Conservation (phyloP, 2,329 filamentous ascomycete species). For the Phialophora chinensis region DNA sequence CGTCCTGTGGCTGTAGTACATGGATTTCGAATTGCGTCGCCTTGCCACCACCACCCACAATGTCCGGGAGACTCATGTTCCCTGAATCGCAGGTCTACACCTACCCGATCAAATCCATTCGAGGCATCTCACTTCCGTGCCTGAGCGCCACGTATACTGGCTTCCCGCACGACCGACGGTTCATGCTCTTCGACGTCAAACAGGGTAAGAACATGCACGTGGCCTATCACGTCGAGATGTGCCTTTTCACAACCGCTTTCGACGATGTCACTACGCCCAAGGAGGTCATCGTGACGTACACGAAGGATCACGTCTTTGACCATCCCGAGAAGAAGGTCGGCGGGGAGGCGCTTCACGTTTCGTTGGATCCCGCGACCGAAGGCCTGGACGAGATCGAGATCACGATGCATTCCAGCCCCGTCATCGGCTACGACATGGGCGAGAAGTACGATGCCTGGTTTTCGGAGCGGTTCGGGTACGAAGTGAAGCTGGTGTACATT, state of each 20-base stretch:
- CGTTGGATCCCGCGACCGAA: slow-evolving; percentile 60
- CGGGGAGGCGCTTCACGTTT: slow-evolving; percentile 58
- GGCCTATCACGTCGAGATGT: slow-evolving; percentile 62
- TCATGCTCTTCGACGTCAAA: slow-evolving; percentile 69
- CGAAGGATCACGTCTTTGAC: slow-evolving; percentile 35
- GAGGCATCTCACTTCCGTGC: slow-evolving; percentile 61
- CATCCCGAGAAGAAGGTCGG: slow-evolving; percentile 33
- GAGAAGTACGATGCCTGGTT: slow-evolving; percentile 69
- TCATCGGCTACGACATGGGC: slow-evolving; percentile 69
- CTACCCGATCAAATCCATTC: slow-evolving; percentile 77
- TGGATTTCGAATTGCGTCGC: background rate
- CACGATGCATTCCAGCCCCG: slow-evolving; percentile 64
- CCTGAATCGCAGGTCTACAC: slow-evolving; percentile 63
- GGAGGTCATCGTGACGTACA: slow-evolving; percentile 34
- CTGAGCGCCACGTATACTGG: slow-evolving; percentile 67
- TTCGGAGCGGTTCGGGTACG: slow-evolving; percentile 67
- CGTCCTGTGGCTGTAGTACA: background rate
- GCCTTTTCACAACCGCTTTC: slow-evolving; percentile 64
- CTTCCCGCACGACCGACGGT: slow-evolving; percentile 69
- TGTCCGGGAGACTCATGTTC: background rate
- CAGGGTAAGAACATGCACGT: slow-evolving; percentile 65
- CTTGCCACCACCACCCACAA: background rate
- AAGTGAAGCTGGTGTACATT: slow-evolving; percentile 67
- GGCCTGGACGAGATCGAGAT: slow-evolving; percentile 58
- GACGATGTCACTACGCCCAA: slow-evolving; percentile 41